Evolutionary conservation across 164 flowering plant genomes (phyloP).

Genomic region (Vitis rupestris): DNA sequence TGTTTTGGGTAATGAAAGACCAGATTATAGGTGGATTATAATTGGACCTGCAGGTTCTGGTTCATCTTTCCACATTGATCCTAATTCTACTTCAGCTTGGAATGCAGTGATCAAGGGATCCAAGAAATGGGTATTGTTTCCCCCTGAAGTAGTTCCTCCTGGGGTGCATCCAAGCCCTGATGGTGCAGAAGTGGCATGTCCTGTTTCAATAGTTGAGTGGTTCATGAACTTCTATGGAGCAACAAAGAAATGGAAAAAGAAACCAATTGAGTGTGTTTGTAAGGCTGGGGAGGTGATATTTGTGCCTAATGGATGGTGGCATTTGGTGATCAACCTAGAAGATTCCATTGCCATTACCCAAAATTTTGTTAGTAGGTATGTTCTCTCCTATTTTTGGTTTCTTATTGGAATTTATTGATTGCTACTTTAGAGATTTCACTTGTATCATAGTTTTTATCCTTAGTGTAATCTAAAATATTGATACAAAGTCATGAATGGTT

Average conservation of each 20-base stretch:
- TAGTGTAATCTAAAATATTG: background rate
- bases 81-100: slow-evolving; percentile 99
- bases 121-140: slow-evolving; percentile 95
- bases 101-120: slow-evolving; percentile 93
- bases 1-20: slow-evolving; percentile 85
- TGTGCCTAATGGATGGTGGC: slow-evolving; percentile 99
- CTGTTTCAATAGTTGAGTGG: slow-evolving; percentile 96
- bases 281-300: slow-evolving; percentile 93
- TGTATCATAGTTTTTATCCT: no score
- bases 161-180: slow-evolving; percentile 98
- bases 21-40: slow-evolving; percentile 93
- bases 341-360: slow-evolving; percentile 97
- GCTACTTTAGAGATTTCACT: background rate
- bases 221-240: slow-evolving; percentile 93
- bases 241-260: slow-evolving; percentile 71
- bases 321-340: slow-evolving; percentile 95
- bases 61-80: slow-evolving; percentile 91
- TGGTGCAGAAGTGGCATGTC: slow-evolving; percentile 97
- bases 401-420: background rate
- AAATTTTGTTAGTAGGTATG: slow-evolving; percentile 91
- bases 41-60: slow-evolving; percentile 93
- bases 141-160: slow-evolving; percentile 91
- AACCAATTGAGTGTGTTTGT: slow-evolving; percentile 88
- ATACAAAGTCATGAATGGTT: background rate
- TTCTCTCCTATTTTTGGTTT: background rate